Conservation (phyloP, 2,329 filamentous ascomycete genomes). For the Ophiostoma himal-ulmi region DNA sequence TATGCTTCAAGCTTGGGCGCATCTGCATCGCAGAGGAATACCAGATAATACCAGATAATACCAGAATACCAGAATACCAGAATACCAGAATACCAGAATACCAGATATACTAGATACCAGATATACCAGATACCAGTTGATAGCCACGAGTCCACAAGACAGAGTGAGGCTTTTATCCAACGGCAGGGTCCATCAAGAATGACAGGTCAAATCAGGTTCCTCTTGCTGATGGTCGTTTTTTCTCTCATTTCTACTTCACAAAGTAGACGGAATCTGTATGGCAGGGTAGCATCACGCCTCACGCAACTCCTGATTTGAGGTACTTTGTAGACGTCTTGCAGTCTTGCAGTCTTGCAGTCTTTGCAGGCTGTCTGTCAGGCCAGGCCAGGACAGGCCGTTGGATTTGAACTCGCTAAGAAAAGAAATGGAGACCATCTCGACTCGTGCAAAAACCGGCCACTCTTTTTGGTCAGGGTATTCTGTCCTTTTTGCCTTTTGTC, state of each 20-base stretch:
- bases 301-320: slow-evolving; percentile 5
- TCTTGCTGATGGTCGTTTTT: not conserved
- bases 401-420: not conserved
- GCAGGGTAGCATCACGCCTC: slow-evolving; percentile 7
- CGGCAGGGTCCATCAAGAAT: not conserved
- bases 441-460: not conserved
- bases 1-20: slow-evolving; percentile 11
- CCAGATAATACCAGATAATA: no score
- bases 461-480: not conserved
- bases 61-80: no score
- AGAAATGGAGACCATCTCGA: not conserved
- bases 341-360: not conserved
- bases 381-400: no score
- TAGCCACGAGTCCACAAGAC: no score
- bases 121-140: no score
- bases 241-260: not conserved
- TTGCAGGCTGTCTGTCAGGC: no score
- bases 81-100: not conserved
- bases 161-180: slow-evolving; percentile 4
- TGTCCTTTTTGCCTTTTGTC: not conserved
- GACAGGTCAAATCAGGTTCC: slow-evolving; percentile 5
- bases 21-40: not conserved
- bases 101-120: not conserved
- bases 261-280: not conserved
- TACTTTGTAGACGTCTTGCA: not conserved